Evolutionary conservation across 129 eudicot genomes (phyloP), one percentile per base, ranked within the genome.

Genomic region (Daucus carota): DNA sequence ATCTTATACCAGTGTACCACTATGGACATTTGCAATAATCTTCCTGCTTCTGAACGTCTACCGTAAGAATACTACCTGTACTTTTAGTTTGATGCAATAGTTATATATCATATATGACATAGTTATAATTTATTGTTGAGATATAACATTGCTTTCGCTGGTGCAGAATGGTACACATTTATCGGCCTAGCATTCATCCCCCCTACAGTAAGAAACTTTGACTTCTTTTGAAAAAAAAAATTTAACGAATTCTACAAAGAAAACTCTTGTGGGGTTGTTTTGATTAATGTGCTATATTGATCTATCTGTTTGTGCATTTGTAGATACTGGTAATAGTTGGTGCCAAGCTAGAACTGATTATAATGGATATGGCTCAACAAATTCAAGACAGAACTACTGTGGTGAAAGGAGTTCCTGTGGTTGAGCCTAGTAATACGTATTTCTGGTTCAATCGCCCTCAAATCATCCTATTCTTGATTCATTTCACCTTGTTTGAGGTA

Each of bases 321-420:
- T 32, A 91, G 97, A 85, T 91, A 63, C 81, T 91, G 17, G 9
- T 91, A 15, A 40, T 88, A 73, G 89, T 91, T 79, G 97, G 97
- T 24, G 87, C 94, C 52, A 88, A 88, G 76, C 83, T 91, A 24
- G 92, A 91, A 79, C 75, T 88, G 48, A 91, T 91, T 63, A 88
- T 91, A 44, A 85, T 87, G 90, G 92, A 88, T 48, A 91, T 91
- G 97, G 97, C 88, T 70, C 88, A 86, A 54, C 94, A 87, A 76
- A 88, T 91, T 22, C 87, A 87, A 84, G 90, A 88, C 66, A 77
- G 86, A 44, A 78, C 86, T 1, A 84, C 92, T 20, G 86, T 88
- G 57, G 97, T 91, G 15, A 82, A 91, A 73, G 97, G 97, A 59
- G 87, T 91, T 29, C 93, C 93, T 0, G 85, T 91, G 16, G 90